These are phyloP conservation scores for Murraya paniculata DNA, from an alignment of 345 rosid genomes.

Conservation along the genomic window DNA sequence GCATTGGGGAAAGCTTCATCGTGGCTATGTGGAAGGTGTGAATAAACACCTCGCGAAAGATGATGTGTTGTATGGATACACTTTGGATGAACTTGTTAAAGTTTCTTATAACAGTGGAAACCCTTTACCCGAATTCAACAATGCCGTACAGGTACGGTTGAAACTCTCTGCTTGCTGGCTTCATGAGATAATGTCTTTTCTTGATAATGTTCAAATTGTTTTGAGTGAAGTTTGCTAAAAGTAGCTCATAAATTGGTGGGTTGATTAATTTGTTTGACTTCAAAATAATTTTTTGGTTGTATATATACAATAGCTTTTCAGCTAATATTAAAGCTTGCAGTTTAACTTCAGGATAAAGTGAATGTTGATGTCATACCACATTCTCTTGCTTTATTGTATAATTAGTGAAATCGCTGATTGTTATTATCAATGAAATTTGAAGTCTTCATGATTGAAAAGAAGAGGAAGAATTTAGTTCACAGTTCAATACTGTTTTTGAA, in stretches of 20 bases:
- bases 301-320: not conserved
- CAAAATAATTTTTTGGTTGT: not conserved
- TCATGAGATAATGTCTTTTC: not conserved
- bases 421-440: not conserved
- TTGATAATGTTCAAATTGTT: not conserved
- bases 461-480: not conserved
- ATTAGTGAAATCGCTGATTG: not conserved
- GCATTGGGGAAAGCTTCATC: constrained; percentile 82
- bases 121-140: constrained; percentile 80
- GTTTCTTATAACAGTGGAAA: constrained; percentile 78
- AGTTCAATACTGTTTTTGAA: not conserved
- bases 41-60: constrained; percentile 61
- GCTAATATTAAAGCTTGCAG: not conserved
- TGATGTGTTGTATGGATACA: constrained; percentile 68
- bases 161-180: not conserved
- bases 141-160: constrained; percentile 67
- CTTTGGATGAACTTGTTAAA: constrained; percentile 85
- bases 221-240: not conserved
- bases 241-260: not conserved
- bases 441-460: not conserved
- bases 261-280: not conserved
- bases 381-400: not conserved
- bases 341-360: not conserved
- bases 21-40: constrained; percentile 61
- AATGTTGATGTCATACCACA: not conserved